Evolutionary conservation across 805 yeast species (phyloP).

Genomic region (Schizosaccharomyces osmophilus): DNA sequence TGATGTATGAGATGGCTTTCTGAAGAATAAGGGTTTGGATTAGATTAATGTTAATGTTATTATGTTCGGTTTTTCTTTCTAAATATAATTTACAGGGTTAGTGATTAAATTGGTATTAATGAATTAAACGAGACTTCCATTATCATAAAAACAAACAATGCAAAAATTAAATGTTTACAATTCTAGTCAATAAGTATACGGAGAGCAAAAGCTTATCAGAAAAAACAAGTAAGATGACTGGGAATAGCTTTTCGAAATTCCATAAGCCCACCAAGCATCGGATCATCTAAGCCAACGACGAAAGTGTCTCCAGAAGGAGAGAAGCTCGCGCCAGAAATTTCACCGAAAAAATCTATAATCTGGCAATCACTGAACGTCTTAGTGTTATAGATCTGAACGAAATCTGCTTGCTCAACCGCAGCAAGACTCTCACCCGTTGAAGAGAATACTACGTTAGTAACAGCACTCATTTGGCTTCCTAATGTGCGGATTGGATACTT

Average conservation of each 20-base stretch:
- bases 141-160: no score
- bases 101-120: no score
- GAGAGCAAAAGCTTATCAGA: not conserved
- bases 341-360: constrained; percentile 30
- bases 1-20: no score
- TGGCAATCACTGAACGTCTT: constrained; percentile 20
- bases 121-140: no score
- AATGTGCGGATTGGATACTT: constrained; percentile 12
- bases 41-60: no score
- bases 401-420: constrained; percentile 37
- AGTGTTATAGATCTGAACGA: constrained; percentile 20
- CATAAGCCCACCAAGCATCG: constrained; percentile 32
- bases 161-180: no score
- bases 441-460: constrained; percentile 29
- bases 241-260: constrained; percentile 16
- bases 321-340: constrained; percentile 31
- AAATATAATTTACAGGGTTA: no score
- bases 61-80: no score
- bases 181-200: not conserved
- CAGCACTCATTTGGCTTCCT: constrained; percentile 21
- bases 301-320: constrained; percentile 12
- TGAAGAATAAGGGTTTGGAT: no score
- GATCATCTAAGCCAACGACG: constrained; percentile 31
- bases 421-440: constrained; percentile 21
- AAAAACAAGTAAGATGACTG: not conserved